These are phyloP conservation scores for Backusella circina DNA, from an alignment of 192 early-diverging fungal species.

Conservation along the genomic window DNA sequence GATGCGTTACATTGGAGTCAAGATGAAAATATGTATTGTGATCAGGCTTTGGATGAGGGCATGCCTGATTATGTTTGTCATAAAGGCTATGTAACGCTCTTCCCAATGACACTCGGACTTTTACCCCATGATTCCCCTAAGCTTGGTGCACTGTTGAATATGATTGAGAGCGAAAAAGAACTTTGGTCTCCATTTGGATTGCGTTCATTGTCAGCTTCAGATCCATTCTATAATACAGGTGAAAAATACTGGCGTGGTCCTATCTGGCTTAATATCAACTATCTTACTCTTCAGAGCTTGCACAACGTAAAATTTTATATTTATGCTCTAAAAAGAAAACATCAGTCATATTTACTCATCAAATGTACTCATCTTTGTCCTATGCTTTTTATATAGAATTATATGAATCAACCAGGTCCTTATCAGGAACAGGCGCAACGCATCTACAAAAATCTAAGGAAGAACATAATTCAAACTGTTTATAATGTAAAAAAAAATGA, in stretches of 20 bases:
- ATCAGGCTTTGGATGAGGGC: conserved; percentile 53
- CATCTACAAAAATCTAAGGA: conserved; percentile 72
- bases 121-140: conserved; percentile 65
- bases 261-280: conserved; percentile 93
- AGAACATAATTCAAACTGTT: conserved; percentile 76
- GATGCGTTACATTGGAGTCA: conserved; percentile 75
- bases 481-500: conserved; percentile 56
- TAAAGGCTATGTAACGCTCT: conserved; percentile 76
- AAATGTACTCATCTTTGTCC: background rate
- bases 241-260: conserved; percentile 97
- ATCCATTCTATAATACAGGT: conserved; percentile 66
- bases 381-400: conserved; percentile 49
- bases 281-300: conserved; percentile 73
- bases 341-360: too few relatives aligned
- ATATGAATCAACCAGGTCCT: conserved; percentile 56
- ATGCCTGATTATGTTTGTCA: conserved; percentile 53
- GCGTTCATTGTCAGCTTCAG: conserved; percentile 61
- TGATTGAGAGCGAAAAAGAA: conserved; percentile 71
- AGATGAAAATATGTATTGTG: conserved; percentile 55
- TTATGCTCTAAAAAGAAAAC: background rate
- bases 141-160: conserved; percentile 66
- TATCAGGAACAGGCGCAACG: conserved; percentile 60
- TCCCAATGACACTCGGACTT: conserved; percentile 77
- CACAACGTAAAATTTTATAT: conserved; percentile 56
- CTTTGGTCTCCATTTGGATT: conserved; percentile 82